phyloP scores from a whole-genome alignment of 2,329 filamentous ascomycete species.

The Fusarium sp. region DNA sequence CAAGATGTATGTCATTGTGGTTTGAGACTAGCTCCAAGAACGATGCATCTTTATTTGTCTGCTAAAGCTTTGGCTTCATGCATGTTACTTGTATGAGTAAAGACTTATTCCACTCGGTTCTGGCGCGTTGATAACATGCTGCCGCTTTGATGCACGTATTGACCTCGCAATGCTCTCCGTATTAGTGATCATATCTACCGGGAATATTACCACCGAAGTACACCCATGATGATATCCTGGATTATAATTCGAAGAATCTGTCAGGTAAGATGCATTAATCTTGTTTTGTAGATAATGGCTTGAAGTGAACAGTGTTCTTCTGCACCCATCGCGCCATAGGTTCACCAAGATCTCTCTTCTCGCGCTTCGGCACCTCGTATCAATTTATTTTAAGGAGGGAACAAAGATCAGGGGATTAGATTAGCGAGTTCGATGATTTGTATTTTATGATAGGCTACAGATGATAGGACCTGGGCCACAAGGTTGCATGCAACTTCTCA shows the following conservation, averaged over 20 bases:
- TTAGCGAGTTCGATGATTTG: conserved; percentile 8
- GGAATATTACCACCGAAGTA: background rate
- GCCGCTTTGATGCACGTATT: background rate
- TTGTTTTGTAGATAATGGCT: background rate
- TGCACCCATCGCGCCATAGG: background rate
- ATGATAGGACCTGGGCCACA: background rate
- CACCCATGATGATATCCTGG: background rate
- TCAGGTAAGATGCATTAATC: background rate
- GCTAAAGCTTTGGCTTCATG: background rate
- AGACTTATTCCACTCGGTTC: too few relatives aligned
- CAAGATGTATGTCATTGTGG: background rate
- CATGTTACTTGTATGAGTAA: background rate
- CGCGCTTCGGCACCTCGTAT: background rate
- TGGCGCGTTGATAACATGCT: background rate
- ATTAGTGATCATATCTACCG: background rate
- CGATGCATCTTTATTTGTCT: background rate
- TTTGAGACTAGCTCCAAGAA: background rate
- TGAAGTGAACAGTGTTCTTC: background rate
- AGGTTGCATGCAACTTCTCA: background rate
- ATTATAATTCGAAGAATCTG: too few relatives aligned
- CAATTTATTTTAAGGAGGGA: background rate
- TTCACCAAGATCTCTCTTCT: background rate
- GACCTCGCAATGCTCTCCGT: background rate
- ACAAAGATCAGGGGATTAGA: background rate
- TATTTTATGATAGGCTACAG: conserved; percentile 6